These are phyloP conservation scores for Nakazawaea ernobii DNA, from an alignment of 805 yeast genomes.

Conservation along the genomic window DNA sequence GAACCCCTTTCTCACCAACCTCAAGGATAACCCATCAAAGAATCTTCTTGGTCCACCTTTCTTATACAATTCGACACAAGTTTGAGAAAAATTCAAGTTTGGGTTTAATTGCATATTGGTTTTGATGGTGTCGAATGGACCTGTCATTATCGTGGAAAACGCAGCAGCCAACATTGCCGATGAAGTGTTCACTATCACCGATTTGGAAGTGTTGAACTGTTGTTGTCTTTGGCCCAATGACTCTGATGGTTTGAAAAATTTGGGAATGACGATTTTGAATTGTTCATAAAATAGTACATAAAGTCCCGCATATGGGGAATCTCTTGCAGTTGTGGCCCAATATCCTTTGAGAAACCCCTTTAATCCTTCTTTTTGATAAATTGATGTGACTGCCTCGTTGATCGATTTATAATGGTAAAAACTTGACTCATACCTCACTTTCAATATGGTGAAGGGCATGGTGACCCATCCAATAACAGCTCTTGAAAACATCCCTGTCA, in stretches of 20 bases:
- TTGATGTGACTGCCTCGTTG: constrained; percentile 50
- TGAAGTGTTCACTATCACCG: constrained; percentile 59
- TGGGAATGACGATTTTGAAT: constrained; percentile 53
- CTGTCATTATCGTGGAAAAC: constrained; percentile 78
- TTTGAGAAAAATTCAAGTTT: constrained; percentile 29
- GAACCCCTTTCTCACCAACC: constrained; percentile 79
- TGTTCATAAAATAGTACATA: constrained; percentile 83
- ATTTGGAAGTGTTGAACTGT: constrained; percentile 28
- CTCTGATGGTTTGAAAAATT: constrained; percentile 12
- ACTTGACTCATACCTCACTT: constrained; percentile 84
- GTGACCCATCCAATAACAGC: constrained; percentile 79
- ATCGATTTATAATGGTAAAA: constrained; percentile 65
- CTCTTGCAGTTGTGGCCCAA: constrained; percentile 81
- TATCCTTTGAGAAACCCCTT: constrained; percentile 82
- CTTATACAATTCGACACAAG: constrained; percentile 31
- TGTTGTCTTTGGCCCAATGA: too few species aligned
- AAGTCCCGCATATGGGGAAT: constrained; percentile 95
- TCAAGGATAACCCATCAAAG: constrained; percentile 78
- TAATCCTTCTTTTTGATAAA: constrained; percentile 46
- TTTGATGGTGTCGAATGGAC: constrained; percentile 92
- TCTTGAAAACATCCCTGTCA: constrained; percentile 74
- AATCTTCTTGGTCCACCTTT: constrained; percentile 49
- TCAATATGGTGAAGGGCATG: constrained; percentile 91
- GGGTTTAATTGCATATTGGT: constrained; percentile 83
- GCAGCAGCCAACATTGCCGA: constrained; percentile 81